Evolutionary conservation across 306 rosid species (phyloP).

Genomic region (Cicer yamashitae): DNA sequence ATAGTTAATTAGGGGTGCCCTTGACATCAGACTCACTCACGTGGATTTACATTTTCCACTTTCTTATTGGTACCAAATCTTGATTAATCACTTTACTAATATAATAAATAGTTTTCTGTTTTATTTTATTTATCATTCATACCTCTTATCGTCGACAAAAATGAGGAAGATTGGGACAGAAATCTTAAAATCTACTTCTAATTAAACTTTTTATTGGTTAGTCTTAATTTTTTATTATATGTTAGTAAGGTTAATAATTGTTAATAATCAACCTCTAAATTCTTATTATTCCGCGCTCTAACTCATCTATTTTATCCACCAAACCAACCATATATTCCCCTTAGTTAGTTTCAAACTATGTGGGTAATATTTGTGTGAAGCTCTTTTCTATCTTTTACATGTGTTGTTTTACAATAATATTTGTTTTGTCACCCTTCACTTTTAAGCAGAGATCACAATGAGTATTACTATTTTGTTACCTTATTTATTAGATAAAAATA

Average conservation of each 20-base stretch:
- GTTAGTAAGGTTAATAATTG: too few relatives aligned
- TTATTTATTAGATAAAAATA: too few relatives aligned
- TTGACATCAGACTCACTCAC: conserved; percentile 90
- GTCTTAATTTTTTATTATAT: too few relatives aligned
- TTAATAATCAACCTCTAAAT: too few relatives aligned
- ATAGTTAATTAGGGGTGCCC: conserved; percentile 78
- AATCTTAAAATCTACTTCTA: background rate
- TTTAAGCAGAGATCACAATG: too few relatives aligned
- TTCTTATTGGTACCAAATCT: conserved; percentile 54
- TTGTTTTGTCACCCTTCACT: too few relatives aligned
- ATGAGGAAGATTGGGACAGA: background rate
- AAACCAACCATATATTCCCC: background rate
- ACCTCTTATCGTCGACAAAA: too few relatives aligned
- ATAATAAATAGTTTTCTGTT: background rate
- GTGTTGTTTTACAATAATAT: too few relatives aligned
- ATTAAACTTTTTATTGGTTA: too few relatives aligned
- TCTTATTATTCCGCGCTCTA: too few relatives aligned
- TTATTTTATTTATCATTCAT: background rate
- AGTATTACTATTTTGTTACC: too few relatives aligned
- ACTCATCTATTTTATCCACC: too few relatives aligned
- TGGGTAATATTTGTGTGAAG: background rate
- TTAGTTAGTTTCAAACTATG: background rate
- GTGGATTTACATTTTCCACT: conserved; percentile 46
- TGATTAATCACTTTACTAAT: conserved; percentile 32
- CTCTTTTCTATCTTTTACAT: background rate